Evolutionary conservation across 148 eudicot species (phyloP).

Genomic region (Rhododendron henanense): DNA sequence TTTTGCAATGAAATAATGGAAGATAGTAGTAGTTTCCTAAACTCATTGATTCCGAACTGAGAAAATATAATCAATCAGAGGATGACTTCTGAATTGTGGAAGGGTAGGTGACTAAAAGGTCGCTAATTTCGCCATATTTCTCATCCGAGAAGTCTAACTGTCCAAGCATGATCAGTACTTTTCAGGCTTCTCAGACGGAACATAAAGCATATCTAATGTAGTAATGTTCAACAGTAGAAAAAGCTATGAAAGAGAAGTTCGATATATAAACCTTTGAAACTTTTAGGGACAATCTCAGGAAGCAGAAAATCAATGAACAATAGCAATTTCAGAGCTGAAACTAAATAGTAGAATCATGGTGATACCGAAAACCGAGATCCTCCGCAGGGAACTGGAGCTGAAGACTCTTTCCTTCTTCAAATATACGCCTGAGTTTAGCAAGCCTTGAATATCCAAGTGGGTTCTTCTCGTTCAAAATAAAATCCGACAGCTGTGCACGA

Average conservation of each 20-base stretch:
- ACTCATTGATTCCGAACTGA: background rate
- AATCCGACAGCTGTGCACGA: constrained; percentile 80
- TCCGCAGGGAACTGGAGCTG: constrained; percentile 99
- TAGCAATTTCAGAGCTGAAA: background rate
- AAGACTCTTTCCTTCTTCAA: constrained; percentile 97
- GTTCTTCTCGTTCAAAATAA: constrained; percentile 68
- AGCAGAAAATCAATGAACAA: background rate
- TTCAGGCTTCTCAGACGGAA: background rate
- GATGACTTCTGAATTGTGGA: background rate
- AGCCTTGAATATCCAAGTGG: constrained; percentile 87
- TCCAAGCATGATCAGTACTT: background rate
- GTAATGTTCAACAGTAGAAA: background rate
- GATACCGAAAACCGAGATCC: constrained; percentile 95
- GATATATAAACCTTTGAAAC: background rate
- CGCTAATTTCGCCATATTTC: background rate
- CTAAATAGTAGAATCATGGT: background rate
- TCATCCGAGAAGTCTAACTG: background rate
- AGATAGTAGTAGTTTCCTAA: background rate
- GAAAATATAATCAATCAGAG: background rate
- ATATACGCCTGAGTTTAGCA: constrained; percentile 59
- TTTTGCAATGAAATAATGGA: background rate
- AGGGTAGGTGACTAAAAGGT: background rate
- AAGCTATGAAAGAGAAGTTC: background rate
- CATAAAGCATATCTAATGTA: background rate
- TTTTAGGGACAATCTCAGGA: background rate